Percentiles rank a stretch among this genome's conserved stretches.
Evolutionary conservation across 352 stramenopile genomes (phyloP).

Genomic region (Aphanomyces cochlioides): DNA sequence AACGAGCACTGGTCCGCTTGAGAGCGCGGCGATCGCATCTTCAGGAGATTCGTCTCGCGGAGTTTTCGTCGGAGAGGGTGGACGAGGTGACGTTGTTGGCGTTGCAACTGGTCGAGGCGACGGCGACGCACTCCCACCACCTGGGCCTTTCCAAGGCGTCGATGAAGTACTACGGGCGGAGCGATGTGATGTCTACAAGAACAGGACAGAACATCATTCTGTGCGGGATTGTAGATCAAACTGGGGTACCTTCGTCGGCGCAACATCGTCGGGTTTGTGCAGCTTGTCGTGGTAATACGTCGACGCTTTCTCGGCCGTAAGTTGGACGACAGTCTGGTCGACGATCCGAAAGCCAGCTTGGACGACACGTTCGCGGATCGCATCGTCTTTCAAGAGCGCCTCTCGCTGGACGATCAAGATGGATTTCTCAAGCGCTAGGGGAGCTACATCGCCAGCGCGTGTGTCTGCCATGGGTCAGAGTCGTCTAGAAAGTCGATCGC

Average conservation of each 20-base stretch:
- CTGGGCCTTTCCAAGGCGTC: background rate
- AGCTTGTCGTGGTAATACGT: slow-evolving; percentile 44
- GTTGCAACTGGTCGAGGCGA: background rate
- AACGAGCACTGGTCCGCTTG: slow-evolving; percentile 44
- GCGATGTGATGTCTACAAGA: background rate
- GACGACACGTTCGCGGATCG: slow-evolving; percentile 48
- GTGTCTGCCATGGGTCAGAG: too few species aligned
- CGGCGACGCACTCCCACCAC: background rate
- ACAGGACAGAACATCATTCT: background rate
- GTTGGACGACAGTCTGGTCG: slow-evolving; percentile 44
- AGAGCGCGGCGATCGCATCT: slow-evolving; percentile 34
- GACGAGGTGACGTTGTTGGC: background rate
- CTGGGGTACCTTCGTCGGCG: slow-evolving; percentile 33
- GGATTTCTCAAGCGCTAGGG: slow-evolving; percentile 31
- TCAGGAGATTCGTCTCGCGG: slow-evolving; percentile 31
- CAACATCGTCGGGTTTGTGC: slow-evolving; percentile 30
- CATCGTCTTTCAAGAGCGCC: slow-evolving; percentile 50
- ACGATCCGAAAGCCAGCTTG: slow-evolving; percentile 44
- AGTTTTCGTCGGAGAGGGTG: background rate
- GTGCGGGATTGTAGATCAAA: background rate
- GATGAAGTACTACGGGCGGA: background rate
- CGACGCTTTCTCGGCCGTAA: slow-evolving; percentile 39
- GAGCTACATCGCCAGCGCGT: background rate
- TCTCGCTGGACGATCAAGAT: slow-evolving; percentile 59
- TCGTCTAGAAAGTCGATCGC: background rate